phyloP scores from a whole-genome alignment of 306 rosid species.

The Benincasa hispida region DNA sequence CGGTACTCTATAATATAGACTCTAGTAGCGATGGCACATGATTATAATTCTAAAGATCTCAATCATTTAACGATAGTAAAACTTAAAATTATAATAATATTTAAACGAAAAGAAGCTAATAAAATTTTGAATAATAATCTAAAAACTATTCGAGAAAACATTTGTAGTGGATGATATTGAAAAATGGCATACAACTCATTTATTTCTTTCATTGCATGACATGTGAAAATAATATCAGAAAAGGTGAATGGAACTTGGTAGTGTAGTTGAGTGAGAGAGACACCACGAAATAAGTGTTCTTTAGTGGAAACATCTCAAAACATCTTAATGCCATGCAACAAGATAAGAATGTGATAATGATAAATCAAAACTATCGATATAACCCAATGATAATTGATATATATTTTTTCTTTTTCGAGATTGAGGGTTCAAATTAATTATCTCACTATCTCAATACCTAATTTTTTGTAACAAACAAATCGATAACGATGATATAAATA shows the following conservation, averaged over 20 bases:
- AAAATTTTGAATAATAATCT: no score
- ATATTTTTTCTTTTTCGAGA: no score
- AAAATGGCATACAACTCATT: background rate
- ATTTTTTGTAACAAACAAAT: no score
- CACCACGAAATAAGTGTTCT: background rate
- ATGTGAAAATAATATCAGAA: background rate
- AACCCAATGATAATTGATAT: no score
- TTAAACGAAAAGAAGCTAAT: background rate
- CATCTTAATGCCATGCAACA: background rate
- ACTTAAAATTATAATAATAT: background rate
- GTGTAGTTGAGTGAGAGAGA: conserved; percentile 7
- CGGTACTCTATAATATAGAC: background rate
- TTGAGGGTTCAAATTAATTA: no score
- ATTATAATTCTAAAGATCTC: background rate
- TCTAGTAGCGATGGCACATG: background rate
- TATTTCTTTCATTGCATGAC: background rate
- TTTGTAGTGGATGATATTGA: background rate
- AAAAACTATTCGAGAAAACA: background rate
- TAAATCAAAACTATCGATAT: no score
- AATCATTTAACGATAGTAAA: background rate
- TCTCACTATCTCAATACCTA: no score
- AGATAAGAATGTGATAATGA: background rate
- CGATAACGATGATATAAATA: background rate
- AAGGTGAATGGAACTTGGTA: background rate
- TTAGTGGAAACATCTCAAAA: background rate